Base-by-base conservation (phyloP, 1,139 yeast genomes). In the Blastobotrys malaysiensis region DNA sequence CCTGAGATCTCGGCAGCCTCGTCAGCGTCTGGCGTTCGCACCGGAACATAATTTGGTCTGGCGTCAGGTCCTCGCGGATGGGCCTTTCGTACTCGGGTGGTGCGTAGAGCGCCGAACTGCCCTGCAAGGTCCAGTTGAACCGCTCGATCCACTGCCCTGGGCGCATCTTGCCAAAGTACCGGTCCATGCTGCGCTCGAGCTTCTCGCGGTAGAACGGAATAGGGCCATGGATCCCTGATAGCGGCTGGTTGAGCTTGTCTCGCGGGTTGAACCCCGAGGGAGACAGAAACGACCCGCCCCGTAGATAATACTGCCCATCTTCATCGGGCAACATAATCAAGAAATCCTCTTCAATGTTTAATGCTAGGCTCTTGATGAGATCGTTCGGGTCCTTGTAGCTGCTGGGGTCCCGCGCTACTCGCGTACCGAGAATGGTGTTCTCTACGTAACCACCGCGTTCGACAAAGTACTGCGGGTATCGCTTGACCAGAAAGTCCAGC, bases 191-290 rank as follows among this genome's bases (percentile, higher is more conserved):
- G 9, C 70, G 51, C 65, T 83, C 79, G 52, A 84, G 73, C 60
- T 79, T 81, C 46, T 74, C 67, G 55, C 76, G 73, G 63, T 84
- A 84, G 7, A 79, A 77, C 0, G 89, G 89, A 22, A 84, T 83
- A 0, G 88, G 88, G 14, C 71, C 77, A 61, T 84, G 89, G 47
- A 84, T 77, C 31, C 66, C 72, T 22, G 62, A 58, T 24, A 72
- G 64, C n/a, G 67, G 61, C 43, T 57, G 55, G 57, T 69, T 75
- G 63, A 84, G 76, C 55, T 85, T 77, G 44, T 73, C 76, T 6
- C 67, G 63, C 1, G 91, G 93, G 60, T 83, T 79, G 66, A 87
- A 87, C 0, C 93, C 95, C 2, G 87, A 84, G 0, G 95, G 90
- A 70, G 84, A 86, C 2, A 83, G 83, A 64, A 84, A 79, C 0